Percentiles rank a stretch among this genome's conserved stretches.
Evolutionary conservation across 768 basidiomycete species (phyloP).

Genomic region (Suillus subaureus): DNA sequence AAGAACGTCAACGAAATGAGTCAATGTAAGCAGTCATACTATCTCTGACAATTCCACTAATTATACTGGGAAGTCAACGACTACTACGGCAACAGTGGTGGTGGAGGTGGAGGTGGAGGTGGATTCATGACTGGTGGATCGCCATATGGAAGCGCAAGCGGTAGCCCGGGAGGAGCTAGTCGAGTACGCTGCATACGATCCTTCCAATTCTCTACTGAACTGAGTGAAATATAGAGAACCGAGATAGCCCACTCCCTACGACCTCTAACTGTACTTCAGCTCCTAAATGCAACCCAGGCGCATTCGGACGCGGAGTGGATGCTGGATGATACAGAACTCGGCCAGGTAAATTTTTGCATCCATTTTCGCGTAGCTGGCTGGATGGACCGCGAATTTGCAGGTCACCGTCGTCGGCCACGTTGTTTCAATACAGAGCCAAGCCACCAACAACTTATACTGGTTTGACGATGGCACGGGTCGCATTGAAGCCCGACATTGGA

Average conservation of each 20-base stretch:
- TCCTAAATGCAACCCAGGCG: conserved; percentile 74
- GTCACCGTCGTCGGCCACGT: conserved; percentile 78
- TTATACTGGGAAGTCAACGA: conserved; percentile 31
- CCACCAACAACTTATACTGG: conserved; percentile 79
- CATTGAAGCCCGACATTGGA: conserved; percentile 83
- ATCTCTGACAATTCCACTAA: background rate
- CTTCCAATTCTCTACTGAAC: background rate
- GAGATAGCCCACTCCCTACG: conserved; percentile 53
- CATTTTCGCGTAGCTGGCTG: conserved; percentile 3
- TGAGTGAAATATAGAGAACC: conserved; percentile 30
- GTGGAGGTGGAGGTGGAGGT: too few relatives aligned
- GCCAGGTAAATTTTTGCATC: conserved; percentile 57
- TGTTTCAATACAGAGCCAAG: conserved; percentile 61
- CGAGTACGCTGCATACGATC: conserved; percentile 35
- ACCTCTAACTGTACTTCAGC: conserved; percentile 78
- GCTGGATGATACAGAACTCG: conserved; percentile 78
- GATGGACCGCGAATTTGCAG: conserved; percentile 37
- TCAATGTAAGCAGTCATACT: conserved; percentile 38
- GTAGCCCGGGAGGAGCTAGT: conserved; percentile 60
- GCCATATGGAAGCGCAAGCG: conserved; percentile 54
- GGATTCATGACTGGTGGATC: conserved; percentile 64
- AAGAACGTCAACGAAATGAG: conserved; percentile 37
- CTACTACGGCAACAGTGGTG: conserved; percentile 40
- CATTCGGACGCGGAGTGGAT: conserved; percentile 90
- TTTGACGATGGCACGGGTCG: conserved; percentile 87